These are phyloP conservation scores for Crithidia fasciculata DNA, from an alignment of 208 protist genomes.

Conservation along the genomic window DNA sequence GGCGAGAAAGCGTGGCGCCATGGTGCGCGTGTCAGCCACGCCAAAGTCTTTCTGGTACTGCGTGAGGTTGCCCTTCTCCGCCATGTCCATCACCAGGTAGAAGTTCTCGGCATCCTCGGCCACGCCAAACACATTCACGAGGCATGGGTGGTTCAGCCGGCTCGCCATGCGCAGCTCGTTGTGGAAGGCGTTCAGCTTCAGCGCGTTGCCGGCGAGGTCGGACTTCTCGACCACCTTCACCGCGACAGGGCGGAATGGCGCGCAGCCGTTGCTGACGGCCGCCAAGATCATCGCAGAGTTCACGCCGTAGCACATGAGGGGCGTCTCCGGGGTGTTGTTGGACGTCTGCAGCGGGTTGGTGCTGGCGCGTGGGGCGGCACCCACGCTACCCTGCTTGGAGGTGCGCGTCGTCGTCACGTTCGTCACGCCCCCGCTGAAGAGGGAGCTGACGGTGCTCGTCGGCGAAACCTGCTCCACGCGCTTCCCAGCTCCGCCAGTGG, in stretches of 20 bases:
- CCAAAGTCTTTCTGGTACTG: conserved; percentile 63
- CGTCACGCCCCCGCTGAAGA: conserved; percentile 13
- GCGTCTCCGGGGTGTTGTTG: conserved; percentile 6
- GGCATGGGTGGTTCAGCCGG: conserved; percentile 66
- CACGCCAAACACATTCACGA: conserved; percentile 75
- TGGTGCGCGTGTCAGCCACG: conserved; percentile 49
- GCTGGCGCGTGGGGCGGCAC: not conserved
- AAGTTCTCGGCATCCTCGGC: conserved; percentile 58
- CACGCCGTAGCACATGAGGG: conserved; percentile 15
- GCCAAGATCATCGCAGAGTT: conserved; percentile 19
- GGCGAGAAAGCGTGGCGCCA: conserved; percentile 79
- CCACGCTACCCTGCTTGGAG: conserved; percentile 2
- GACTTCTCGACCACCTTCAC: conserved; percentile 76
- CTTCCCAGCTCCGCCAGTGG: not conserved
- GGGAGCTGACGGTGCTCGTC: conserved; percentile 13
- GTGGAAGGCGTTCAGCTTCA: conserved; percentile 56
- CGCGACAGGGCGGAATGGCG: conserved; percentile 64
- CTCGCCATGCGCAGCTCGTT: conserved; percentile 71
- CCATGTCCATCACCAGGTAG: conserved; percentile 83
- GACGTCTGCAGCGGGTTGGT: conserved; percentile 17
- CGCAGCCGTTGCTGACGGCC: conserved; percentile 12
- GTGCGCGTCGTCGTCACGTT: conserved; percentile 5
- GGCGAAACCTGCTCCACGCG: conserved; percentile 11
- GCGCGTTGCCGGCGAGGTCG: conserved; percentile 43
- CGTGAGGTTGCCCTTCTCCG: conserved; percentile 69